These are phyloP conservation scores for Microthlaspi erraticum DNA, from an alignment of 345 rosid species.

Conservation along the genomic window DNA sequence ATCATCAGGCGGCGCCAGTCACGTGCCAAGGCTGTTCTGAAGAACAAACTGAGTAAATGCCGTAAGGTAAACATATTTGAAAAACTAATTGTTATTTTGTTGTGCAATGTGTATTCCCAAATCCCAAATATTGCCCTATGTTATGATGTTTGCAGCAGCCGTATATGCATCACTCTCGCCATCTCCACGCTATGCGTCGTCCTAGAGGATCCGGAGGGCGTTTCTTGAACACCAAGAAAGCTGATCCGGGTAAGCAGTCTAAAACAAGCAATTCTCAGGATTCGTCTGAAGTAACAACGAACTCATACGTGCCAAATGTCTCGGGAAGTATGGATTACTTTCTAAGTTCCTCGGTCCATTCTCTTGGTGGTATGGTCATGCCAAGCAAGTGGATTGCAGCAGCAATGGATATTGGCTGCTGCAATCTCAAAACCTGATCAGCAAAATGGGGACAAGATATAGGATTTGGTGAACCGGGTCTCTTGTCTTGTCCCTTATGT, in stretches of 20 bases:
- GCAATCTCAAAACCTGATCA: conserved; percentile 63
- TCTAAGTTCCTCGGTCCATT: conserved; percentile 48
- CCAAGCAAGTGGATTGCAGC: conserved; percentile 76
- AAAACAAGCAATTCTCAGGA: conserved; percentile 61
- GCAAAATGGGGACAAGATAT: conserved; percentile 28
- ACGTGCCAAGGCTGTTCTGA: conserved; percentile 65
- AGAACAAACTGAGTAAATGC: conserved; percentile 53
- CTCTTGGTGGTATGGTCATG: conserved; percentile 58
- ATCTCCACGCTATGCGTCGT: conserved; percentile 96
- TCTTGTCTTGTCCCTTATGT: conserved; percentile 24
- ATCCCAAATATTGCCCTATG: background rate
- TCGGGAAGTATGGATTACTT: conserved; percentile 64
- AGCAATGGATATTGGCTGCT: conserved; percentile 51
- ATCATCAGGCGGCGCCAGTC: conserved; percentile 88
- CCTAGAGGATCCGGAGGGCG: conserved; percentile 98
- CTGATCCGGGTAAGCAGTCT: conserved; percentile 11
- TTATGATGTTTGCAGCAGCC: conserved; percentile 54
- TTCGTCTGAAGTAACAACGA: too few species aligned
- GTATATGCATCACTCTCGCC: conserved; percentile 90
- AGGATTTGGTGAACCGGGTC: background rate
- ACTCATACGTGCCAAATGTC: conserved; percentile 47
- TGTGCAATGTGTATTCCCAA: background rate
- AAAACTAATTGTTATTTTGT: conserved; percentile 21
- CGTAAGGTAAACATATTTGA: conserved; percentile 71
- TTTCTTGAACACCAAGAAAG: conserved; percentile 69